Conservation (phyloP, 2,329 filamentous ascomycete species). For the Emmonsia crescens region DNA sequence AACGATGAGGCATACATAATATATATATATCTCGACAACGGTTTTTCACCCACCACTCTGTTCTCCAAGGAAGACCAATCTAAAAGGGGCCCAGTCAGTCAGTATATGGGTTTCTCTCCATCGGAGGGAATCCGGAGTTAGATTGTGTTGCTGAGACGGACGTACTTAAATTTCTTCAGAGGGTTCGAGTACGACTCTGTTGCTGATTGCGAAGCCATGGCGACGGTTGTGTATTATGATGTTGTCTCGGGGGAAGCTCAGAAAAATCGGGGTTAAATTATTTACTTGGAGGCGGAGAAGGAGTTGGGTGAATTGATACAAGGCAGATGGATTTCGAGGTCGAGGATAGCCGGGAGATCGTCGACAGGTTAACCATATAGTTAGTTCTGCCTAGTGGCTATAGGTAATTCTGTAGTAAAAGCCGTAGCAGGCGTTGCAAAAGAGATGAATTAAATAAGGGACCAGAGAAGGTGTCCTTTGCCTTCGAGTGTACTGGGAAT, state of each 20-base stretch:
- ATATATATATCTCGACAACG: slow-evolving; percentile 7
- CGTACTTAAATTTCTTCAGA: slow-evolving; percentile 99
- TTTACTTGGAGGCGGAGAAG: background rate
- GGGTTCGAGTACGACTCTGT: slow-evolving; percentile 94
- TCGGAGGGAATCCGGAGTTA: background rate
- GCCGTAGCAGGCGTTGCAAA: background rate
- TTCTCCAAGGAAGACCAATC: slow-evolving; percentile 93
- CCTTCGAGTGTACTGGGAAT: background rate
- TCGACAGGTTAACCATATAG: background rate
- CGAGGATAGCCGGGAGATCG: background rate
- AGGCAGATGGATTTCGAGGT: slow-evolving; percentile 3
- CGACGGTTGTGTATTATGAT: background rate
- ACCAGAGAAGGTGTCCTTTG: background rate
- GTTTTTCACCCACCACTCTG: slow-evolving; percentile 67
- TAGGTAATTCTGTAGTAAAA: slow-evolving; percentile 2
- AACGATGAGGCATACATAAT: background rate
- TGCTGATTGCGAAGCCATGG: slow-evolving; percentile 63
- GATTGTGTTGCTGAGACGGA: background rate
- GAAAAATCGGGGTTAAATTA: background rate
- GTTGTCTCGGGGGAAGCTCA: background rate
- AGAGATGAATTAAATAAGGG: background rate
- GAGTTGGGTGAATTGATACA: background rate
- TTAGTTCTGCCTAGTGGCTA: background rate
- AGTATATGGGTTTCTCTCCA: background rate
- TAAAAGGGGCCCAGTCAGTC: slow-evolving; percentile 27